phyloP scores from a whole-genome alignment of 108 stramenopile species.

The Conticribra guillardii region DNA sequence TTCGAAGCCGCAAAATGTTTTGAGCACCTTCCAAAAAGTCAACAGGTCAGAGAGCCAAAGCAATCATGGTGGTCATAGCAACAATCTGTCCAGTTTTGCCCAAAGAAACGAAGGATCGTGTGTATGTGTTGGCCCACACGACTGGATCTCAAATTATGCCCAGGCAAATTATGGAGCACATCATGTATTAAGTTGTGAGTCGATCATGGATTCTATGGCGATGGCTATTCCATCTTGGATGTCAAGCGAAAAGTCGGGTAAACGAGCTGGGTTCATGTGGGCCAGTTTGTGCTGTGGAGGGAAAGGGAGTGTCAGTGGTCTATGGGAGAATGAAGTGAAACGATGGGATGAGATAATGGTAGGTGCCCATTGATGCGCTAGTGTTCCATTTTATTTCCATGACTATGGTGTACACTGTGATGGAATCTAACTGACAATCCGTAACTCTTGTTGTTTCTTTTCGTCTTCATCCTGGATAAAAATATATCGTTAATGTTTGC shows the following conservation, averaged over 20 bases:
- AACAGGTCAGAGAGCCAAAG: conserved; percentile 6
- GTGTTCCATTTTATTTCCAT: conserved; percentile 8
- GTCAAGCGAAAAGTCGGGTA: conserved; percentile 29
- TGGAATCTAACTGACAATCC: no score
- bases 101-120: conserved; percentile 39
- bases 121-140: conserved; percentile 69
- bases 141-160: conserved; percentile 70
- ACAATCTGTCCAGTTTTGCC: conserved; percentile 13
- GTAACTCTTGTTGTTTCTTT: no score
- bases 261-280: conserved; percentile 71
- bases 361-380: neutral
- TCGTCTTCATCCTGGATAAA: no score
- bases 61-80: conserved; percentile 17
- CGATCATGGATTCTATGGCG: conserved; percentile 46
- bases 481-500: no score
- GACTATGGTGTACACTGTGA: conserved; percentile 15
- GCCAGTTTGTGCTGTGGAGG: conserved; percentile 46
- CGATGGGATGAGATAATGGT: conserved; percentile 47
- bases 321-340: conserved; percentile 19
- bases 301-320: conserved; percentile 8
- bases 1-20: conserved; percentile 26
- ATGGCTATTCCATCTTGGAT: conserved; percentile 79
- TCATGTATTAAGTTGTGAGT: conserved; percentile 70
- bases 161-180: conserved; percentile 51
- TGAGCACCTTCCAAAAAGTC: conserved; percentile 31